Percentiles rank a stretch among this genome's conserved stretches.
Conservation (phyloP, 495 filamentous ascomycete species). For the Penicillium lividum region DNA sequence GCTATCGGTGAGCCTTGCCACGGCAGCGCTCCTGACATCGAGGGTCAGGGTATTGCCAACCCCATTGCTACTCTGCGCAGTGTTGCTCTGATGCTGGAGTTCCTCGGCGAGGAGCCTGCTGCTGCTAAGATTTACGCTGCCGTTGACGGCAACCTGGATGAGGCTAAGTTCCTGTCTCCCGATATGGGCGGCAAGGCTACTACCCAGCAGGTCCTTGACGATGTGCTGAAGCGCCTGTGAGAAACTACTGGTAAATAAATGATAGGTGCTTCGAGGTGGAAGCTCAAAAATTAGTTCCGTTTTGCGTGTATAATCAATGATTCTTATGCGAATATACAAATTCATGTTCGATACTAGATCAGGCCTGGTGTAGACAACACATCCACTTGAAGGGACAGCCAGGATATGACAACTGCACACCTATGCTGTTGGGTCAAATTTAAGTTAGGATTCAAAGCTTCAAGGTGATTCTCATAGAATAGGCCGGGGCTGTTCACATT, state of each 20-base stretch:
- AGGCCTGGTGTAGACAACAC: background rate
- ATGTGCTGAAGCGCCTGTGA: constrained; percentile 86
- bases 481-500: no score
- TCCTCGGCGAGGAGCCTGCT: constrained; percentile 80
- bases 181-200: constrained; percentile 88
- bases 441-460: no score
- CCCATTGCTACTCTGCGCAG: constrained; percentile 93
- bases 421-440: no score
- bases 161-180: constrained; percentile 77
- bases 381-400: no score
- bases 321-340: background rate
- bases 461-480: no score
- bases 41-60: constrained; percentile 89
- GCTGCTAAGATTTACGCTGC: constrained; percentile 87
- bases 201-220: constrained; percentile 85
- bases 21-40: constrained; percentile 92
- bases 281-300: background rate
- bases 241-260: constrained; percentile 23
- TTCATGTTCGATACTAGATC: background rate
- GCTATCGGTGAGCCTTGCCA: constrained; percentile 99
- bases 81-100: constrained; percentile 94
- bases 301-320: constrained; percentile 6
- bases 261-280: background rate
- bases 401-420: no score
- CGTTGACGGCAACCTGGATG: constrained; percentile 88